Evolutionary conservation across 129 eudicot genomes (phyloP).

Genomic region (Flaveria brownii): DNA sequence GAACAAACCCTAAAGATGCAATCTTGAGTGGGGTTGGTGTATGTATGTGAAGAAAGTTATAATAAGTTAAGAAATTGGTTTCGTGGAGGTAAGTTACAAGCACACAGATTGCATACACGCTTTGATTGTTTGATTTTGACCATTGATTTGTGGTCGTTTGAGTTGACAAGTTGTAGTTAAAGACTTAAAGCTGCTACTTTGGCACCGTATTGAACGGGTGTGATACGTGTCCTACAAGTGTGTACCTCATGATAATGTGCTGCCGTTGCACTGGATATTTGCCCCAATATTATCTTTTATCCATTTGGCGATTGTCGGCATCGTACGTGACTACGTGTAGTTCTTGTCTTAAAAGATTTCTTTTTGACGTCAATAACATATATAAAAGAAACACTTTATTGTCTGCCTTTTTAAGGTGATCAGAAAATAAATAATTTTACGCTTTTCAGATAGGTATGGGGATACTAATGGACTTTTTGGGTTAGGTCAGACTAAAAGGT

Average conservation of each 20-base stretch:
- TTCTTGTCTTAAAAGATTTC: no score
- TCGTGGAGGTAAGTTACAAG: constrained; percentile 11
- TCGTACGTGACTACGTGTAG: no score
- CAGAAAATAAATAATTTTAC: no score
- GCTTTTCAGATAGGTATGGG: no score
- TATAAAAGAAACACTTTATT: no score
- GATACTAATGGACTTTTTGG: no score
- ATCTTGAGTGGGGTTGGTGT: background rate
- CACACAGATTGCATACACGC: constrained; percentile 2
- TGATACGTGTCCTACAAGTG: constrained; percentile 23
- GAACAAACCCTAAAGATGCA: background rate
- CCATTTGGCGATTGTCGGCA: background rate
- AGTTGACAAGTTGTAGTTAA: background rate
- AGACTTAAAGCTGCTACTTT: constrained; percentile 8
- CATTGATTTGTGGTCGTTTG: background rate
- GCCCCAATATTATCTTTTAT: background rate
- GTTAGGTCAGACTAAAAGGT: no score
- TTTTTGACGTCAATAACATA: no score
- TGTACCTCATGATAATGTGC: constrained; percentile 1
- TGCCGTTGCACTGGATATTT: constrained; percentile 25
- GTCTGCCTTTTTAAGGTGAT: no score
- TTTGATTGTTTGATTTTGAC: background rate
- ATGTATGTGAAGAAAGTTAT: no score
- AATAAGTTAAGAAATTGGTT: background rate
- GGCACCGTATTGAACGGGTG: constrained; percentile 26